These are phyloP conservation scores for Cyanophora paradoxa DNA, from an alignment of 78 protist genomes.

Conservation along the genomic window DNA sequence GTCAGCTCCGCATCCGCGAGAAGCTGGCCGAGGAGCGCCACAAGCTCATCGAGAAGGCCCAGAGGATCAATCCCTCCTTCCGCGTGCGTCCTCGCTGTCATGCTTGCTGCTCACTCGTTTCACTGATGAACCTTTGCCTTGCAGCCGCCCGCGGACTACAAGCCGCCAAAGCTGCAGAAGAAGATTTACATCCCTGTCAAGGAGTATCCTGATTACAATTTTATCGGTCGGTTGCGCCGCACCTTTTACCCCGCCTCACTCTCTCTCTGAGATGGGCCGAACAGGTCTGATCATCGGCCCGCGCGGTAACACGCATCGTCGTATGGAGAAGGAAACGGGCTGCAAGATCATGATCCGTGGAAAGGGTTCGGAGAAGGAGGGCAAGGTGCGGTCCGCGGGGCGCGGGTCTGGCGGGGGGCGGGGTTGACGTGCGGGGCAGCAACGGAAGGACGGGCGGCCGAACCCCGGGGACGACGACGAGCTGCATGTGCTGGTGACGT, in stretches of 20 bases:
- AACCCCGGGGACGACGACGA: slow-evolving; percentile 64
- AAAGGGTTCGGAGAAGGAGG: slow-evolving; percentile 80
- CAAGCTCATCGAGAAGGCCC: slow-evolving; percentile 21
- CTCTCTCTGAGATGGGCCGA: background rate
- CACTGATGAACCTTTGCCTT: background rate
- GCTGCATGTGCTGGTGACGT: slow-evolving; percentile 66
- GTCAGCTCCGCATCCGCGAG: slow-evolving; percentile 59
- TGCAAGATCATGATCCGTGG: slow-evolving; percentile 76
- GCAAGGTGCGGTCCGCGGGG: slow-evolving; percentile 41
- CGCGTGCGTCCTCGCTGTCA: background rate
- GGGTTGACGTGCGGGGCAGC: no score
- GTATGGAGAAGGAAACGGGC: slow-evolving; percentile 38
- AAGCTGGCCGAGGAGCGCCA: slow-evolving; percentile 58
- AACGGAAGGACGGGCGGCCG: slow-evolving; percentile 12
- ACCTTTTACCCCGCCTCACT: background rate
- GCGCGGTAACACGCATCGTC: slow-evolving; percentile 42
- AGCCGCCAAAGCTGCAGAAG: background rate
- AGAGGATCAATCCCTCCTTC: slow-evolving; percentile 24
- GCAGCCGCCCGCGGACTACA: slow-evolving; percentile 57
- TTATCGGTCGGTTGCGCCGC: background rate
- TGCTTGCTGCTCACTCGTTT: background rate
- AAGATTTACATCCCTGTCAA: slow-evolving; percentile 70
- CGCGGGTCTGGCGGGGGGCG: background rate
- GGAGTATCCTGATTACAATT: slow-evolving; percentile 52
- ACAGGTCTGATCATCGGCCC: slow-evolving; percentile 54